These are phyloP conservation scores for Pichia scutulata DNA, from an alignment of 805 yeast species.

Conservation along the genomic window DNA sequence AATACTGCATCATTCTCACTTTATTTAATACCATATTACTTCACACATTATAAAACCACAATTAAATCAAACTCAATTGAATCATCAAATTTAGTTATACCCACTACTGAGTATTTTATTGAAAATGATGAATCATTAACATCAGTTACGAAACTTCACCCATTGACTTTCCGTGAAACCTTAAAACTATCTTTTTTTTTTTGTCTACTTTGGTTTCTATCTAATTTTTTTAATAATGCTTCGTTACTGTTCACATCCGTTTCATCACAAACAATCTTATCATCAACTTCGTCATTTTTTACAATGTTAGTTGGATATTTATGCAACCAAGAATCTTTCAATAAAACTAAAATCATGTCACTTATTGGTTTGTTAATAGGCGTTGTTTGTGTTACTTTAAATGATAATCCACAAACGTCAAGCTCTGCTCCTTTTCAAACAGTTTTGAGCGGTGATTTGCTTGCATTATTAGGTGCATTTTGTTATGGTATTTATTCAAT, in stretches of 20 bases:
- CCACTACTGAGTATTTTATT: background rate
- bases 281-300: slow-evolving; percentile 90
- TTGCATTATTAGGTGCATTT: slow-evolving; percentile 82
- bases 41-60: slow-evolving; percentile 10
- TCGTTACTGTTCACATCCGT: slow-evolving; percentile 84
- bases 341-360: slow-evolving; percentile 57
- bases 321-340: slow-evolving; percentile 63
- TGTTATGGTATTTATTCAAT: slow-evolving; percentile 90
- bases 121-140: slow-evolving; percentile 1
- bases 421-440: slow-evolving; percentile 8
- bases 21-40: slow-evolving; percentile 57
- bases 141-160: slow-evolving; percentile 3
- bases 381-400: slow-evolving; percentile 66
- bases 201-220: slow-evolving; percentile 81
- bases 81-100: background rate
- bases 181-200: slow-evolving; percentile 70
- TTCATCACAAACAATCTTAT: slow-evolving; percentile 86
- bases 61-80: background rate
- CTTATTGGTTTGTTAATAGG: slow-evolving; percentile 69
- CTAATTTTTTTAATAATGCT: slow-evolving; percentile 85
- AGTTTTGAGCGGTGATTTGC: slow-evolving; percentile 57
- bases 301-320: slow-evolving; percentile 76
- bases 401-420: slow-evolving; percentile 42
- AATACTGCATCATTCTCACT: slow-evolving; percentile 81
- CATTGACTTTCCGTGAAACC: slow-evolving; percentile 51